phyloP scores from a whole-genome alignment of 441 rosid genomes.

The Pelargonium fulgidum region DNA sequence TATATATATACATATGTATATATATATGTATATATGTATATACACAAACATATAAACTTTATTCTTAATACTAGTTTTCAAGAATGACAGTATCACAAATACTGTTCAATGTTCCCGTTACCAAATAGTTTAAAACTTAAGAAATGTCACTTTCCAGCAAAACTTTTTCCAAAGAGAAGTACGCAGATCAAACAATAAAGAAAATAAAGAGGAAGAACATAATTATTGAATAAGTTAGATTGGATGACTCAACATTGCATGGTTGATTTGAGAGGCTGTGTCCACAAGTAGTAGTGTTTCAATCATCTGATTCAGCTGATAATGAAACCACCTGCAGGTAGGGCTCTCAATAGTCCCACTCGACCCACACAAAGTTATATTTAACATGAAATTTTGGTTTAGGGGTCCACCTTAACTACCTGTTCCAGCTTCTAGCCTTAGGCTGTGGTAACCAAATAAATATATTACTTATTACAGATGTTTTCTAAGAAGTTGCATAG shows the following conservation, averaged over 20 bases:
- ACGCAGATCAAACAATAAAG: constrained; percentile 18
- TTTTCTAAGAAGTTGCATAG: too few species aligned
- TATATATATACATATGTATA: too few species aligned
- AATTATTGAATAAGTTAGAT: constrained; percentile 19
- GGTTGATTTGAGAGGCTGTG: constrained; percentile 14
- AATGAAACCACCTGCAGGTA: constrained; percentile 15
- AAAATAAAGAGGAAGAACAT: constrained; percentile 15
- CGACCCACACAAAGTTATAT: background rate
- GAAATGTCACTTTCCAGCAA: constrained; percentile 20
- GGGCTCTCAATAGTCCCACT: background rate
- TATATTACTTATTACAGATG: background rate
- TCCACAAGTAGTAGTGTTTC: constrained; percentile 16
- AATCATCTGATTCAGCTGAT: constrained; percentile 32
- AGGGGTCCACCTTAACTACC: background rate
- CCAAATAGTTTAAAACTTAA: background rate
- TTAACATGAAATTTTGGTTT: background rate
- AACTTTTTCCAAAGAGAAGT: constrained; percentile 8
- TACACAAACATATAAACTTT: background rate
- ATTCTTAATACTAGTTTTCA: background rate
- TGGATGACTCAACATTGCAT: constrained; percentile 30
- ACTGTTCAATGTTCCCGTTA: background rate
- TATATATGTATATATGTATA: too few species aligned
- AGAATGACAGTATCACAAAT: background rate
- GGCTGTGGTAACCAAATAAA: background rate
- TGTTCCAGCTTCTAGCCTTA: background rate